Evolutionary conservation across 2,329 filamentous ascomycete species (phyloP).

Genomic region (Xylariaceae sp.): DNA sequence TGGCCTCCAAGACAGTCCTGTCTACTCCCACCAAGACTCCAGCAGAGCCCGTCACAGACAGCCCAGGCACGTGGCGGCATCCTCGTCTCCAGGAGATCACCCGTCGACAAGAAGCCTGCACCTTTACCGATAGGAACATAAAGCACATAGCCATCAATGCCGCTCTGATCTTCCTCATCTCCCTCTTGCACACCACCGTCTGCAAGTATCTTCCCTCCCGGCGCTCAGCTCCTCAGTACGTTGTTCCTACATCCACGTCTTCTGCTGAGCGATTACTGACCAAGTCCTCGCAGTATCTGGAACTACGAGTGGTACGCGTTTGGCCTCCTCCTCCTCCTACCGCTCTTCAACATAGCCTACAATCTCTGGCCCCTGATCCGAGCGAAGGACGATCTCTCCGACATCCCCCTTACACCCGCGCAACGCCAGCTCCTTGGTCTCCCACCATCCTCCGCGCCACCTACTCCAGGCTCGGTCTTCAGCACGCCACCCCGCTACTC

Average conservation of each 20-base stretch:
- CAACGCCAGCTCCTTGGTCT: conserved; percentile 85
- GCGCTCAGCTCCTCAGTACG: conserved; percentile 26
- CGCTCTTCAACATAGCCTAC: conserved; percentile 67
- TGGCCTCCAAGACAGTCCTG: conserved; percentile 41
- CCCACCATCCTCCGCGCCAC: conserved; percentile 59
- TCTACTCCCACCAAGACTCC: conserved; percentile 35
- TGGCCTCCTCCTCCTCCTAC: conserved; percentile 52
- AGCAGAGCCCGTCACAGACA: conserved; percentile 41
- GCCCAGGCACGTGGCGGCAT: conserved; percentile 84
- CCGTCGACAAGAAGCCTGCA: conserved; percentile 71
- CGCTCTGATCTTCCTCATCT: conserved; percentile 34
- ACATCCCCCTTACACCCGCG: conserved; percentile 87
- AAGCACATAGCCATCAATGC: conserved; percentile 68
- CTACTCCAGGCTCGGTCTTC: conserved; percentile 70
- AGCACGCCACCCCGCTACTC: conserved; percentile 86
- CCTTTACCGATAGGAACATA: conserved; percentile 76
- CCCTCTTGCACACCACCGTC: conserved; percentile 19
- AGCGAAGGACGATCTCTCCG: conserved; percentile 72
- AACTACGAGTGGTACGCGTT: conserved; percentile 44
- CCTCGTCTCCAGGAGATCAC: conserved; percentile 86
- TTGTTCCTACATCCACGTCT: background rate
- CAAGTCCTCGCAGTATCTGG: conserved; percentile 24
- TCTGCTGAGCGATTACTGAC: conserved; percentile 3
- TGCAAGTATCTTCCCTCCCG: conserved; percentile 21
- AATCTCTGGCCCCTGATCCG: conserved; percentile 72